A percentile compares a stretch with the other conserved stretches of the same genome.
These are phyloP conservation scores for Polyporus arcularius DNA, from an alignment of 768 basidiomycete species.

Conservation along the genomic window DNA sequence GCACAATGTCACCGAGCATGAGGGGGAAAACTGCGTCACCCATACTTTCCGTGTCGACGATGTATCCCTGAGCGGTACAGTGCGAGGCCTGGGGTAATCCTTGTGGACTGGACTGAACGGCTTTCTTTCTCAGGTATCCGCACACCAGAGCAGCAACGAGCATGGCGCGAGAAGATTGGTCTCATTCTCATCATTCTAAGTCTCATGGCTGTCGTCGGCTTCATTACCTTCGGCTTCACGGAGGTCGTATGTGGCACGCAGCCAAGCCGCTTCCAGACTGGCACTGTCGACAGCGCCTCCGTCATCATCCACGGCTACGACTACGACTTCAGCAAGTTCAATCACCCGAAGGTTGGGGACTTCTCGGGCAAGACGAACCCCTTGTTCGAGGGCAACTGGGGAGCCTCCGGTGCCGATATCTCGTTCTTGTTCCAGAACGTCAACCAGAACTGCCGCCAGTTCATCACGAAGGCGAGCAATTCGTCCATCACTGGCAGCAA, in stretches of 20 bases:
- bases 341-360: slow-evolving; percentile 70
- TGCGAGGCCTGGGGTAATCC: too few species aligned
- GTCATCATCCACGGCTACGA: slow-evolving; percentile 94
- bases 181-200: slow-evolving; percentile 74
- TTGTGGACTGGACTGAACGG: too few species aligned
- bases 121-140: slow-evolving; percentile 49
- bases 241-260: slow-evolving; percentile 90
- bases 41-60: too few species aligned
- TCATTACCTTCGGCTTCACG: slow-evolving; percentile 98
- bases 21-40: too few species aligned
- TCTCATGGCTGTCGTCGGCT: slow-evolving; percentile 95
- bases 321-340: slow-evolving; percentile 88
- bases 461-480: slow-evolving; percentile 71
- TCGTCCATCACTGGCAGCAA: slow-evolving; percentile 71
- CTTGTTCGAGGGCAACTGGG: slow-evolving; percentile 73
- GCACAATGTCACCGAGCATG: too few species aligned
- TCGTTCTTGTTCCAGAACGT: slow-evolving; percentile 95
- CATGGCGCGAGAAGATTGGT: slow-evolving; percentile 99
- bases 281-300: slow-evolving; percentile 71
- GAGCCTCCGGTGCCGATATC: slow-evolving; percentile 84
- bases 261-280: slow-evolving; percentile 79
- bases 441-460: slow-evolving; percentile 76
- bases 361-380: slow-evolving; percentile 89
- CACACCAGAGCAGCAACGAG: slow-evolving; percentile 91
- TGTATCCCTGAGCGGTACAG: too few species aligned